These are phyloP conservation scores for Tricholoma sp. DNA, from an alignment of 768 basidiomycete genomes.

Conservation along the genomic window DNA sequence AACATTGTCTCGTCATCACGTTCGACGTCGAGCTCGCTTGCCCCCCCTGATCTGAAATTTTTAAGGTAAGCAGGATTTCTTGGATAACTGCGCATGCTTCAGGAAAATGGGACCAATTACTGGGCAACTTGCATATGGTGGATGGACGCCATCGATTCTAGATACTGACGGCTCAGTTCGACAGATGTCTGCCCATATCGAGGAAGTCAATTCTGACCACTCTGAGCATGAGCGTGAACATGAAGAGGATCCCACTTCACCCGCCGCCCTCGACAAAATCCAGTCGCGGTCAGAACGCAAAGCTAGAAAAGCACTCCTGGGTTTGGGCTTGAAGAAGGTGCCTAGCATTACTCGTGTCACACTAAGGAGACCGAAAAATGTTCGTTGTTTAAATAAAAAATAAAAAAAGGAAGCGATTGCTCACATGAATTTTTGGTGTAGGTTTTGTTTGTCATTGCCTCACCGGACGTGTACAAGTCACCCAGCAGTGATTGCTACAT, in stretches of 20 bases:
- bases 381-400: slow-evolving; percentile 28
- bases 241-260: slow-evolving; percentile 81
- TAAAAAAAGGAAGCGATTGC: not conserved
- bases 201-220: slow-evolving; percentile 80
- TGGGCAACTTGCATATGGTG: slow-evolving; percentile 19
- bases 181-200: slow-evolving; percentile 79
- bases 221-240: slow-evolving; percentile 51
- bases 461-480: slow-evolving; percentile 97
- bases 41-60: slow-evolving; percentile 15
- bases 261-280: slow-evolving; percentile 85
- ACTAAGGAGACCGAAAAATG: slow-evolving; percentile 91
- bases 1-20: slow-evolving; percentile 28
- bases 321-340: slow-evolving; percentile 90
- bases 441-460: slow-evolving; percentile 88
- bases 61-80: slow-evolving; percentile 25
- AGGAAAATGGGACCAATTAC: not conserved
- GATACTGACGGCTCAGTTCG: slow-evolving; percentile 28
- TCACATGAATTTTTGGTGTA: slow-evolving; percentile 21
- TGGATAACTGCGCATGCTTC: not conserved
- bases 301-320: slow-evolving; percentile 88
- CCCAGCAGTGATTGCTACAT: slow-evolving; percentile 98
- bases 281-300: slow-evolving; percentile 94
- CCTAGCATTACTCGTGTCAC: slow-evolving; percentile 93
- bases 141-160: slow-evolving; percentile 23
- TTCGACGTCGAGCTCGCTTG: slow-evolving; percentile 32